Evolutionary conservation across 352 stramenopile species (phyloP).

Genomic region (Phytophthora boehmeriae): DNA sequence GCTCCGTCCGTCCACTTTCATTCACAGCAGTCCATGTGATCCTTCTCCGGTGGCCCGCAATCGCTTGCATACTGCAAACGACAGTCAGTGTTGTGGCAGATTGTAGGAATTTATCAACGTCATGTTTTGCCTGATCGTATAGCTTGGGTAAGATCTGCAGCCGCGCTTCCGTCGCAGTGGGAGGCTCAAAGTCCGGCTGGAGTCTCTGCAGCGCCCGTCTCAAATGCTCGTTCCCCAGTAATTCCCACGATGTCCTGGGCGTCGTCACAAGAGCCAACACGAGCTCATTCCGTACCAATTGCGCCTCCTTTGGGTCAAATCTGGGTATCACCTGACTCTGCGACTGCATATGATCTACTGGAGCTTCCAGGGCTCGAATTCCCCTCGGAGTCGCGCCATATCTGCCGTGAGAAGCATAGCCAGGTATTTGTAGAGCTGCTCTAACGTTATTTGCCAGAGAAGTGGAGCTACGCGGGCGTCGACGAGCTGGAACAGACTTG

Average conservation of each 20-base stretch:
- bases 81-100: conserved; percentile 22
- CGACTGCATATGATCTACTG: neutral
- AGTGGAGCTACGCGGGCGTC: conserved; percentile 3
- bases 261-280: conserved; percentile 32
- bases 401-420: neutral
- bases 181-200: conserved; percentile 16
- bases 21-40: conserved; percentile 36
- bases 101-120: conserved; percentile 19
- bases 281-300: conserved; percentile 30
- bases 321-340: neutral
- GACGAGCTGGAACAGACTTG: conserved; percentile 32
- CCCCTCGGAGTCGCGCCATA: neutral
- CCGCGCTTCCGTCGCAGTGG: conserved; percentile 7
- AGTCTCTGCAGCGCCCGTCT: conserved; percentile 21
- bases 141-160: conserved; percentile 27
- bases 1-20: conserved; percentile 35
- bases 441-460: neutral
- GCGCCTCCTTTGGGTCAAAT: conserved; percentile 2
- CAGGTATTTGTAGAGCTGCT: neutral
- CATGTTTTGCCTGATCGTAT: conserved; percentile 1
- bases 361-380: neutral
- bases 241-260: neutral
- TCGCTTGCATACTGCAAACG: conserved; percentile 16
- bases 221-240: conserved; percentile 41
- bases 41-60: conserved; percentile 2